phyloP scores from a whole-genome alignment of 1,284 basidiomycete species.

The Phellopilus nigrolimitatus region DNA sequence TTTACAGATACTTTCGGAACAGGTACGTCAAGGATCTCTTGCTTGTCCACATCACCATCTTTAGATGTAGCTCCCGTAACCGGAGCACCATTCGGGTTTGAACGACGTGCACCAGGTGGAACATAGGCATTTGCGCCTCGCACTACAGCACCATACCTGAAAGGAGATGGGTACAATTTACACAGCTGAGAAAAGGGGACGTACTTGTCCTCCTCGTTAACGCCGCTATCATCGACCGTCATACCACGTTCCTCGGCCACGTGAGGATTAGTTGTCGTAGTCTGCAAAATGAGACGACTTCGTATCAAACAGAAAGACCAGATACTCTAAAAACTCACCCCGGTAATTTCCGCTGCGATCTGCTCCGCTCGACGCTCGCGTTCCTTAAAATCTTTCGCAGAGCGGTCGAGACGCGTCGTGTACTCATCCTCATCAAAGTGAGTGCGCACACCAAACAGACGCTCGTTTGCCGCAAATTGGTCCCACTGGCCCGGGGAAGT shows the following conservation, averaged over 20 bases:
- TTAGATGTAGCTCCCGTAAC: conserved; percentile 28
- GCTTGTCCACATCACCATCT: conserved; percentile 10
- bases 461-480: conserved; percentile 94
- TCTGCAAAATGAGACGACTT: conserved; percentile 37
- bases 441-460: conserved; percentile 88
- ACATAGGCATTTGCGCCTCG: conserved; percentile 88
- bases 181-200: conserved; percentile 27
- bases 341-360: conserved; percentile 89
- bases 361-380: conserved; percentile 84
- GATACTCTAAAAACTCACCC: conserved; percentile 44
- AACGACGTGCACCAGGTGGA: conserved; percentile 73
- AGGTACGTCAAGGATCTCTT: conserved; percentile 35
- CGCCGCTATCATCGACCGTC: conserved; percentile 62
- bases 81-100: conserved; percentile 32
- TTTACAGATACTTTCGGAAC: conserved; percentile 69
- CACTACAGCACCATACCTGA: conserved; percentile 88
- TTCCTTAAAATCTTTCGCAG: conserved; percentile 82
- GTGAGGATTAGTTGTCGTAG: conserved; percentile 73
- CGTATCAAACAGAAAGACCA: background rate
- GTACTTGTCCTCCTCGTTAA: conserved; percentile 94
- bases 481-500: conserved; percentile 68
- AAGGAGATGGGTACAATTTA: conserved; percentile 17
- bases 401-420: conserved; percentile 91
- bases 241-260: conserved; percentile 86
- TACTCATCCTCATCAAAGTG: conserved; percentile 93